Evolutionary conservation across 805 yeast genomes (phyloP).

Genomic region (Wickerhamiella sergipiensis): DNA sequence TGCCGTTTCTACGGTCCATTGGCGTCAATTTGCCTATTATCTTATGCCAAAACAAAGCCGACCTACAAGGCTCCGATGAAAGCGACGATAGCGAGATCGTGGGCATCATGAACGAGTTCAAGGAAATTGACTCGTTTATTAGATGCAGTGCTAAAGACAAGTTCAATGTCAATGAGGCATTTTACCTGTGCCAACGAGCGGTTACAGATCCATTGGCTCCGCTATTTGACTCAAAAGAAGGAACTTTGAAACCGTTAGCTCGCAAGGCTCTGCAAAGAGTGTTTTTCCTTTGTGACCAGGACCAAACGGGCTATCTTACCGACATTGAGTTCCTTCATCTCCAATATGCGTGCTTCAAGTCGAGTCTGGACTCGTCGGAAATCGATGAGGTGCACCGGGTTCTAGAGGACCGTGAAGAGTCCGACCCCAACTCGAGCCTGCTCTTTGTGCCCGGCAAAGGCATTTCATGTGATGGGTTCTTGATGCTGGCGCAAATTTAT

Average conservation of each 20-base stretch:
- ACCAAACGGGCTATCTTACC: slow-evolving; percentile 74
- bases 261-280: slow-evolving; percentile 64
- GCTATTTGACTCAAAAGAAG: slow-evolving; percentile 80
- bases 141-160: slow-evolving; percentile 77
- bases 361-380: slow-evolving; percentile 32
- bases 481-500: slow-evolving; percentile 62
- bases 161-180: slow-evolving; percentile 78
- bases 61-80: slow-evolving; percentile 19
- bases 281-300: slow-evolving; percentile 72
- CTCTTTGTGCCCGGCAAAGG: slow-evolving; percentile 30
- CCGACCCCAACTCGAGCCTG: slow-evolving; percentile 6
- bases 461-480: slow-evolving; percentile 59
- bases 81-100: slow-evolving; percentile 60
- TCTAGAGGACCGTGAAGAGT: slow-evolving; percentile 24
- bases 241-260: slow-evolving; percentile 65
- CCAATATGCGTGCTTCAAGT: slow-evolving; percentile 64
- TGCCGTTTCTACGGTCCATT: slow-evolving; percentile 79
- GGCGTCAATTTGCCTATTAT: slow-evolving; percentile 93
- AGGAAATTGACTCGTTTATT: slow-evolving; percentile 86
- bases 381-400: slow-evolving; percentile 28
- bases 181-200: slow-evolving; percentile 85
- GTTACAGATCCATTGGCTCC: slow-evolving; percentile 91
- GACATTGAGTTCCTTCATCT: slow-evolving; percentile 56
- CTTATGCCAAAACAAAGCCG: slow-evolving; percentile 73
- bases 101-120: slow-evolving; percentile 76